A percentile compares a stretch with the other conserved stretches of the same genome.
These are phyloP conservation scores for Corylus heterophylla DNA, from an alignment of 306 rosid genomes.

Conservation along the genomic window DNA sequence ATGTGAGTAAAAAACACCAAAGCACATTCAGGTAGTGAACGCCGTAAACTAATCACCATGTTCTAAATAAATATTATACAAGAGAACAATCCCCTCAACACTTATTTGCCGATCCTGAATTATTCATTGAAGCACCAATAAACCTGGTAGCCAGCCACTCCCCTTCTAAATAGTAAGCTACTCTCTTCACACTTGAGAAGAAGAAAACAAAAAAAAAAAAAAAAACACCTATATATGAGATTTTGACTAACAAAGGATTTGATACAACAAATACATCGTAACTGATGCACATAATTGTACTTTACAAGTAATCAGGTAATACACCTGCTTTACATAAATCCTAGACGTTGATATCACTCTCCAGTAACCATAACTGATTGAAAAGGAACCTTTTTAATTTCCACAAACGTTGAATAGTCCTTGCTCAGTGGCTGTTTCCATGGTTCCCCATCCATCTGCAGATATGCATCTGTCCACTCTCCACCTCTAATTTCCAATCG, in stretches of 20 bases:
- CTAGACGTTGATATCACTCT: conserved; percentile 33
- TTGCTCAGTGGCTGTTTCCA: conserved; percentile 86
- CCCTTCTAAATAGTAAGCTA: neutral
- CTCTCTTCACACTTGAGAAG: neutral
- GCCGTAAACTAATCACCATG: neutral
- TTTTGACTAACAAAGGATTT: neutral
- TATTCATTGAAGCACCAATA: neutral
- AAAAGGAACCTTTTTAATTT: conserved; percentile 83
- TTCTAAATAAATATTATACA: neutral
- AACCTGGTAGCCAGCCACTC: neutral
- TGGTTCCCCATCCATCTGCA: conserved; percentile 99
- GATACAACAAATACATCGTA: neutral
- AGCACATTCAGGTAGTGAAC: no score
- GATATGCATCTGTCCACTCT: conserved; percentile 70
- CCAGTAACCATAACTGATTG: conserved; percentile 76
- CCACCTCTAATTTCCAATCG: conserved; percentile 93
- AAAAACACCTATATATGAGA: neutral
- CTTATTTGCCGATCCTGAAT: neutral
- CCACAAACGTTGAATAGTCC: conserved; percentile 75
- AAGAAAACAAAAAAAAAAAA: no score
- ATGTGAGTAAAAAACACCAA: no score
- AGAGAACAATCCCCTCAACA: neutral
- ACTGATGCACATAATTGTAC: conserved; percentile 11
- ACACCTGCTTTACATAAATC: conserved; percentile 24
- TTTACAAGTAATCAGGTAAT: conserved; percentile 24